Evolutionary conservation across 768 basidiomycete genomes (phyloP), one percentile per base, ranked within the genome.

Genomic region (Dentipellis sp.): DNA sequence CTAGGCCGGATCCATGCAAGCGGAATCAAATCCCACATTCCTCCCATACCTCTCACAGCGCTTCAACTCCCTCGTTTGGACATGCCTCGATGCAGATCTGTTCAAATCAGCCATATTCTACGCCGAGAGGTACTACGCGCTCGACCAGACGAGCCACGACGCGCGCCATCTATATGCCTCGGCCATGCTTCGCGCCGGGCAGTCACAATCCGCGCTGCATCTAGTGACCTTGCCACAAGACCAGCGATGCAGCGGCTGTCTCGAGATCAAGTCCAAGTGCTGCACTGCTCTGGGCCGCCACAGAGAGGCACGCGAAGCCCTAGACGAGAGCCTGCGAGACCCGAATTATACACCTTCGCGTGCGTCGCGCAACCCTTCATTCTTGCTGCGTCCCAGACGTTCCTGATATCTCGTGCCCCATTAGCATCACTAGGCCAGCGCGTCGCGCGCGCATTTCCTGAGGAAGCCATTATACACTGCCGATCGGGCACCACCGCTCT

Each of bases 161-260:
- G 83, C 90, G 61, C 81, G 88, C 56, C 91, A 91, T 74, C 78
- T 94, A 47, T 89, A 90, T 75, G 90, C 91, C 60, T 84, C 80
- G 45, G 77, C 84, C 17, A 80, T 94, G 60, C 77, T 91, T 46
- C 80, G 76, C 6, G 78, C 82, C 61, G 79, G 78, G 55, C 86
- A 88, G 65, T 79, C 84, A 12, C 83, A 88, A 64, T 88, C 90
- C 11, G 91, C 91, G 4, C 68, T 88, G 37, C 73, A 79, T 65
- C 71, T 90, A 51, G 86, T 91, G 59, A 83, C 81, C 65, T 69
- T 78, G 36, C 77, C 84, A 2, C 71, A 75, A 50, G 82, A 83
- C 50, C 72, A 76, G 54, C 77, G 76, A 57, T 91, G 89, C 61
- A 75, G 78, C 12, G 86, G 88, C 7, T 94, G 92, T 67, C 72